These are phyloP conservation scores for Tylopilus balloui DNA, from an alignment of 768 basidiomycete genomes.

Conservation along the genomic window DNA sequence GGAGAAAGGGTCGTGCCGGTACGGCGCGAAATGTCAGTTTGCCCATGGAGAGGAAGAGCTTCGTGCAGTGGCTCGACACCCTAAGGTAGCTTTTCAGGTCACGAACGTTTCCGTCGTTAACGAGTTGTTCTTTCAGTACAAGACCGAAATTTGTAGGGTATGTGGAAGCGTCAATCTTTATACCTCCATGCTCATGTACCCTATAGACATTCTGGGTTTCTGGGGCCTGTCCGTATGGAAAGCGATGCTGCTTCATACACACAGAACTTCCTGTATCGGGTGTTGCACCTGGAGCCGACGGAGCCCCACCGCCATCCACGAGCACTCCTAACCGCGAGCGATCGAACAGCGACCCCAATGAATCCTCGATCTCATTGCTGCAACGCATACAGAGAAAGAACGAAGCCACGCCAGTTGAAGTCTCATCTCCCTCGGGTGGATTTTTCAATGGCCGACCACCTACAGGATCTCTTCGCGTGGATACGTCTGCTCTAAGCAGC, in stretches of 20 bases:
- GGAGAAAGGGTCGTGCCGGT: slow-evolving; percentile 83
- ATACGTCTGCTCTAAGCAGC: slow-evolving; percentile 62
- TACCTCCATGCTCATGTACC: slow-evolving; percentile 7
- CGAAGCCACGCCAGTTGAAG: slow-evolving; percentile 57
- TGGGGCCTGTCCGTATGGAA: slow-evolving; percentile 89
- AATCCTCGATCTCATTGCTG: slow-evolving; percentile 65
- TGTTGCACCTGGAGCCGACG: slow-evolving; percentile 49
- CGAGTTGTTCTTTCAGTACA: slow-evolving; percentile 53
- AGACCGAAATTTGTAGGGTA: slow-evolving; percentile 91
- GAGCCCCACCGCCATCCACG: slow-evolving; percentile 47
- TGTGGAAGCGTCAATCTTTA: slow-evolving; percentile 20
- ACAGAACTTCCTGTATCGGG: slow-evolving; percentile 75
- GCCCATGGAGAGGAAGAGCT: slow-evolving; percentile 90
- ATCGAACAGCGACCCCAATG: slow-evolving; percentile 76
- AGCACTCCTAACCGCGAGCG: slow-evolving; percentile 61
- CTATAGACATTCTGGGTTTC: slow-evolving; percentile 88
- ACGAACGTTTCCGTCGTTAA: slow-evolving; percentile 11
- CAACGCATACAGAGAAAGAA: slow-evolving; percentile 71
- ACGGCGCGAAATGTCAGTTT: slow-evolving; percentile 88
- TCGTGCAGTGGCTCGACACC: slow-evolving; percentile 78
- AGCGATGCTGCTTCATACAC: slow-evolving; percentile 91
- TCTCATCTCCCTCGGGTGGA: slow-evolving; percentile 36
- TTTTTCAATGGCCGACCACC: slow-evolving; percentile 62
- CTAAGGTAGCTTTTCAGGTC: slow-evolving; percentile 55
- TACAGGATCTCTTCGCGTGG: slow-evolving; percentile 67